A percentile compares a stretch with the other conserved stretches of the same genome.
Evolutionary conservation across 2,329 filamentous ascomycete genomes (phyloP).

Genomic region (Fusarium torreyae): DNA sequence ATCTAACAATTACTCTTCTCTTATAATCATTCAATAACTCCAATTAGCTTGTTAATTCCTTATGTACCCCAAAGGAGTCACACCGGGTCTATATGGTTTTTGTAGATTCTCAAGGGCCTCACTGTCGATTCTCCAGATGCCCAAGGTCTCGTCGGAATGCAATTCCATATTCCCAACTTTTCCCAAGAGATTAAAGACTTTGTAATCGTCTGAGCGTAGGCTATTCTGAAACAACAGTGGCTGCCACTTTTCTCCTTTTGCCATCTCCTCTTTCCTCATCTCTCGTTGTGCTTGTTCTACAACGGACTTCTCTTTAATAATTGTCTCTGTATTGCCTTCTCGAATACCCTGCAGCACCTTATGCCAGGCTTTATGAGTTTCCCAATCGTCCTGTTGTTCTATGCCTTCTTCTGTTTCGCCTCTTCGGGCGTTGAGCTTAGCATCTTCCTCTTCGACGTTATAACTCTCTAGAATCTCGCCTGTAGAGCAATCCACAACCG

Average conservation of each 20-base stretch:
- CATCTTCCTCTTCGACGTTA: slow-evolving; percentile 54
- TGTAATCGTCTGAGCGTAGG: slow-evolving; percentile 9
- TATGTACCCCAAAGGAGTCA: no score
- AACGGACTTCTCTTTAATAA: slow-evolving; percentile 79
- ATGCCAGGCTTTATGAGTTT: slow-evolving; percentile 84
- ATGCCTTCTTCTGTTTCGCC: slow-evolving; percentile 51
- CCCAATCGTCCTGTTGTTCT: slow-evolving; percentile 82
- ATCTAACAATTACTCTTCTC: no score
- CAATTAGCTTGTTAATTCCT: no score
- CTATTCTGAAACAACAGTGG: slow-evolving; percentile 25
- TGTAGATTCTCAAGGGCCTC: neutral
- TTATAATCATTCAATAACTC: no score
- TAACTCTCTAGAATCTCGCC: slow-evolving; percentile 57
- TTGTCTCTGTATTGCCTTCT: slow-evolving; percentile 80
- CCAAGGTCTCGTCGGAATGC: slow-evolving; percentile 13
- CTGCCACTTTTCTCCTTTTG: slow-evolving; percentile 50
- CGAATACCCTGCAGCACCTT: slow-evolving; percentile 81
- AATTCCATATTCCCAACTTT: slow-evolving; percentile 4
- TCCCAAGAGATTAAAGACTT: slow-evolving; percentile 18
- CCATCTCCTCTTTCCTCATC: slow-evolving; percentile 77
- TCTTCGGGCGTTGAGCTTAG: slow-evolving; percentile 52
- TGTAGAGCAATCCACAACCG: slow-evolving; percentile 45
- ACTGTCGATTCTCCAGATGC: slow-evolving; percentile 31
- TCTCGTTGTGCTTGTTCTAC: slow-evolving; percentile 88
- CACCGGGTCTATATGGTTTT: no score